Conservation (phyloP, 345 rosid genomes). For the Pelargonium nanum region DNA sequence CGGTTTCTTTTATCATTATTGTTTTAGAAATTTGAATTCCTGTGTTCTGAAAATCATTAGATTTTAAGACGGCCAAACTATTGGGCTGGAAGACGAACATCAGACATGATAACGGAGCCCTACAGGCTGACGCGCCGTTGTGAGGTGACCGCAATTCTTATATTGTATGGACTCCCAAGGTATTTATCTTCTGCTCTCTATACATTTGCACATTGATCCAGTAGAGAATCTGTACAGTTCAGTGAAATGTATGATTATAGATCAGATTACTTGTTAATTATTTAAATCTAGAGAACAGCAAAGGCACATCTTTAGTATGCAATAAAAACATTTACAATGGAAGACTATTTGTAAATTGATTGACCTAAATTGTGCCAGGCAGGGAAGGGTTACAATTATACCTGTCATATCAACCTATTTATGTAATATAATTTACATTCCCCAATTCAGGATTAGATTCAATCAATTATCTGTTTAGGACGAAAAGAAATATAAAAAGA, state of each 20-base stretch:
- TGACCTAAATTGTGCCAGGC: background rate
- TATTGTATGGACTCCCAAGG: constrained; percentile 94
- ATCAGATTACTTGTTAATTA: background rate
- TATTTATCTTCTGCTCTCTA: constrained; percentile 12
- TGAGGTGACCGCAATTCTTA: constrained; percentile 93
- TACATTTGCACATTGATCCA: background rate
- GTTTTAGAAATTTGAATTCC: background rate
- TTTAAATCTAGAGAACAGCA: background rate
- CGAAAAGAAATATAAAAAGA: too few species aligned
- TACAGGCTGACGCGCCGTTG: constrained; percentile 60
- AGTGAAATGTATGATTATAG: background rate
- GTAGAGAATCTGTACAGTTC: background rate
- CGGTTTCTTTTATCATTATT: background rate
- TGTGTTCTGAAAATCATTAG: constrained; percentile 23
- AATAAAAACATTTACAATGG: too few species aligned
- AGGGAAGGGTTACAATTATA: background rate
- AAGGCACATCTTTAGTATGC: background rate
- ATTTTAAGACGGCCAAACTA: constrained; percentile 47
- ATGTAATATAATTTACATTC: too few species aligned
- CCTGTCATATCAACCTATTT: too few species aligned
- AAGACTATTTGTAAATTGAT: background rate
- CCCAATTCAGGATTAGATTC: too few species aligned
- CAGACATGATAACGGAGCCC: constrained; percentile 59
- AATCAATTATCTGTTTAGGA: too few species aligned
- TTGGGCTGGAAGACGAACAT: constrained; percentile 37